Base-by-base conservation (phyloP, 768 basidiomycete genomes). In the Tephrocybe sp. region DNA sequence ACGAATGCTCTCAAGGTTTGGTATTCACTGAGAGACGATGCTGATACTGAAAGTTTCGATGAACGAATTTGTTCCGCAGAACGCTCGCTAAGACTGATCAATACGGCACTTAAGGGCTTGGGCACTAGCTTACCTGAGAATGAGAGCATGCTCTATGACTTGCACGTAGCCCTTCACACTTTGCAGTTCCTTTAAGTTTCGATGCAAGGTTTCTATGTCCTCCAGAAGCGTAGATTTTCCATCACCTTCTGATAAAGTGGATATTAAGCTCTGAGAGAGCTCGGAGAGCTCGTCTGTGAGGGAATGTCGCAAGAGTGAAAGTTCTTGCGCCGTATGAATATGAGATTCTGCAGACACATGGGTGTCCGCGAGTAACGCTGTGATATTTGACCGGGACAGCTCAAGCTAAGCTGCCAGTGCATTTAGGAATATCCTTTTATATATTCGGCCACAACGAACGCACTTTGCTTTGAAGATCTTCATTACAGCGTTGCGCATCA, bases 141-240 rank as follows among this genome's bases (percentile, higher is more conserved):
- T 70, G 56, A 95, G 69, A 4, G 83, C 84, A 62, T 78, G 80
- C 56, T 91, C 80, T 39, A 94, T 73, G 12, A 93, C 73, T 44
- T 82, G 80, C 9, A 90, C 84, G 68, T 96, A 97, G 21, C 77
- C 75, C 60, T 83, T 83, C 18, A 93, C 83, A 53, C 80, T 81
- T 59, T 90, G 78, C 33, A 97, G 74, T 61, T 93, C 86, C 64
- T 83, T 85, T 59, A 96, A 61, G 61, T 80, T 83, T 40, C 84
- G 75, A 61, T 95, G 91, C 56, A 95, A 68, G 0, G 76, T 79
- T 63, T 96, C 90, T 53, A 98, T 74, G 39, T 90, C 87, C 65
- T 93, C 88, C 9, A 96, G 73, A 4, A 98, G 69, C 0, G 86
- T 91, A 3, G 85, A 73, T 37, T 68, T 58, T n/a, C 65, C 69